These are phyloP conservation scores for Dactylellina drechsleri DNA, from an alignment of 2,329 filamentous ascomycete species.

Conservation along the genomic window DNA sequence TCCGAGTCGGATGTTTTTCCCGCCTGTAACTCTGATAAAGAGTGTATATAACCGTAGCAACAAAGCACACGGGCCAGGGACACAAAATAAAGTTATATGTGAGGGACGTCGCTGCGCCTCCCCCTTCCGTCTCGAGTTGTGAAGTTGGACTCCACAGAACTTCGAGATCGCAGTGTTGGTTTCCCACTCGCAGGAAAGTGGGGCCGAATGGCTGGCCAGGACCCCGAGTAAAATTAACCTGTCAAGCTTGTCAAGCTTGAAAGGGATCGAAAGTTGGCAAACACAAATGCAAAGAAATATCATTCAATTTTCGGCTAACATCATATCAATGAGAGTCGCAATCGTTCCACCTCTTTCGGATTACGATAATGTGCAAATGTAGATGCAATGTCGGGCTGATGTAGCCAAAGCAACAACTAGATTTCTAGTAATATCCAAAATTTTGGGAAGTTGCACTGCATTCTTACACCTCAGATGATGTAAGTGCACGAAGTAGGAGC, in stretches of 20 bases:
- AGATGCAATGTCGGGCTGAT: no score
- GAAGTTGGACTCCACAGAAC: conserved; percentile 16
- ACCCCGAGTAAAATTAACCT: conserved; percentile 39
- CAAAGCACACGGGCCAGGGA: conserved; percentile 43
- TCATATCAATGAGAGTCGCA: neutral
- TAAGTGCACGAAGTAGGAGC: neutral
- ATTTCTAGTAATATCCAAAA: neutral
- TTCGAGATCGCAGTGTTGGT: conserved; percentile 13
- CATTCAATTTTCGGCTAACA: conserved; percentile 8
- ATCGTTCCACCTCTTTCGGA: no score
- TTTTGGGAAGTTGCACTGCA: conserved; percentile 18
- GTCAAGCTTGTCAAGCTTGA: neutral
- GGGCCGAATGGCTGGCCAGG: conserved; percentile 13
- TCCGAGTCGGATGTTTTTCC: conserved; percentile 14
- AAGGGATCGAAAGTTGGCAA: conserved; percentile 20
- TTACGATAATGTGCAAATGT: no score
- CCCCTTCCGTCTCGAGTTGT: conserved; percentile 54
- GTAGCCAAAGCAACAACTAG: conserved; percentile 28
- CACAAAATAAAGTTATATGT: conserved; percentile 22
- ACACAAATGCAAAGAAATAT: conserved; percentile 8
- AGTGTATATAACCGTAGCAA: neutral
- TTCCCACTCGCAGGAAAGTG: conserved; percentile 8
- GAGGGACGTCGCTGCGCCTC: conserved; percentile 47
- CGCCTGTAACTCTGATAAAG: conserved; percentile 18
- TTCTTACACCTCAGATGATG: conserved; percentile 21